Evolutionary conservation across 2,329 filamentous ascomycete species (phyloP).

Genomic region (Aspergillus eucalypticola): DNA sequence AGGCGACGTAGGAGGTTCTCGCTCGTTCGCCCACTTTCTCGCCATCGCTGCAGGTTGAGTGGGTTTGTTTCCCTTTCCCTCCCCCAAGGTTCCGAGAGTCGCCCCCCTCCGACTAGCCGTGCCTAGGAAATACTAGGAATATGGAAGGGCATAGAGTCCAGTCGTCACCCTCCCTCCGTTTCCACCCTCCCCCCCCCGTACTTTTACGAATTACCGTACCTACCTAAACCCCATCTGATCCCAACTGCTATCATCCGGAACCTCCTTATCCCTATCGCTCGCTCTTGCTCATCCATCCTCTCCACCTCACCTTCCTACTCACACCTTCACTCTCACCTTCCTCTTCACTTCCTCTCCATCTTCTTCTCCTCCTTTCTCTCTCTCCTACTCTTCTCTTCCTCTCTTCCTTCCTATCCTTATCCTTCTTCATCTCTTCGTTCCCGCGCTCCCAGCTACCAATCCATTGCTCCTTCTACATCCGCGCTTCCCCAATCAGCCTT

Average conservation of each 20-base stretch:
- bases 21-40: slow-evolving; percentile 26
- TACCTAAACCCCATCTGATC: slow-evolving; percentile 3
- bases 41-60: slow-evolving; percentile 11
- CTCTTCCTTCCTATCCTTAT: slow-evolving; percentile 20
- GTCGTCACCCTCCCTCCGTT: neutral
- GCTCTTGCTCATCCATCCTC: slow-evolving; percentile 11
- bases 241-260: slow-evolving; percentile 15
- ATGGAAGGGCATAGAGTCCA: neutral
- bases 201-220: neutral
- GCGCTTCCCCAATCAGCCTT: slow-evolving; percentile 2
- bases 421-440: slow-evolving; percentile 15
- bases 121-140: neutral
- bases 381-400: slow-evolving; percentile 12
- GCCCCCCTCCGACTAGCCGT: slow-evolving; percentile 11
- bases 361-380: slow-evolving; percentile 22
- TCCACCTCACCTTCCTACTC: slow-evolving; percentile 14
- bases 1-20: slow-evolving; percentile 20
- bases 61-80: slow-evolving; percentile 10
- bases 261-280: slow-evolving; percentile 10
- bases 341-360: slow-evolving; percentile 20
- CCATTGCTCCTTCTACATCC: slow-evolving; percentile 20
- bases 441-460: slow-evolving; percentile 7
- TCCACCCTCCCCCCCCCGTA: neutral
- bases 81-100: slow-evolving; percentile 23
- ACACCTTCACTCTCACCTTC: slow-evolving; percentile 21